Evolutionary conservation across 2,329 filamentous ascomycete species (phyloP).

Genomic region (Hansfordia pulvinata): DNA sequence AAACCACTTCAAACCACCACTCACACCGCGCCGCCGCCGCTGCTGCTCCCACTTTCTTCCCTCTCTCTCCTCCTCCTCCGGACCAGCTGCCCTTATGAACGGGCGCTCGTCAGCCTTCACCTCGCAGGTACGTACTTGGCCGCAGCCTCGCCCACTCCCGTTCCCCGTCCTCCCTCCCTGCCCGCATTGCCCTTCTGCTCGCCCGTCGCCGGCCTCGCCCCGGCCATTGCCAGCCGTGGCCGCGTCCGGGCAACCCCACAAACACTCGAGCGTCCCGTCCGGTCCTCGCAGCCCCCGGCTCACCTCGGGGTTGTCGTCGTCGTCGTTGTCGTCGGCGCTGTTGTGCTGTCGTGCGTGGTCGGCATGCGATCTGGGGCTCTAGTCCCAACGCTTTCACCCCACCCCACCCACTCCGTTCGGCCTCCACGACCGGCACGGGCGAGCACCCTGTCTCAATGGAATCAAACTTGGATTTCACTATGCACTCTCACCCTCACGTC

Average conservation of each 20-base stretch:
- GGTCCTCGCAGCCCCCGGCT: too few relatives aligned
- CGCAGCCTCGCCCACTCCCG: too few relatives aligned
- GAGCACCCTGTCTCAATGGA: background rate
- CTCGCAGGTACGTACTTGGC: constrained; percentile 68
- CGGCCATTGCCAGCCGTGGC: too few relatives aligned
- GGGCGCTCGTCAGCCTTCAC: constrained; percentile 74
- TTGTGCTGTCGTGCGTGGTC: too few relatives aligned
- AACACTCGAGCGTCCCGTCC: too few relatives aligned
- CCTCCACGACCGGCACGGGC: background rate
- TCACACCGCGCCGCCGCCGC: too few relatives aligned
- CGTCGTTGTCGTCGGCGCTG: too few relatives aligned
- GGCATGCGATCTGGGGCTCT: too few relatives aligned
- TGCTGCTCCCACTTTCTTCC: constrained; percentile 6
- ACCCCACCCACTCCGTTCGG: background rate
- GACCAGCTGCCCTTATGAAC: constrained; percentile 65
- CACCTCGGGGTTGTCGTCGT: too few relatives aligned
- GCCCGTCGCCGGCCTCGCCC: background rate
- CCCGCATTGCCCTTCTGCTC: constrained; percentile 1
- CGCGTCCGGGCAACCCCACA: too few relatives aligned
- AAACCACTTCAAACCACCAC: too few relatives aligned
- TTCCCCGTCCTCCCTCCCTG: constrained; percentile 4
- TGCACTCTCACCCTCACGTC: constrained; percentile 1
- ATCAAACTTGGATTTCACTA: constrained; percentile 1
- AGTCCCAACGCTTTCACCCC: background rate
- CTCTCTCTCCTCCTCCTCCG: constrained; percentile 11